Evolutionary conservation across 2,329 filamentous ascomycete species (phyloP).

Genomic region (Malbranchea zuffiana): DNA sequence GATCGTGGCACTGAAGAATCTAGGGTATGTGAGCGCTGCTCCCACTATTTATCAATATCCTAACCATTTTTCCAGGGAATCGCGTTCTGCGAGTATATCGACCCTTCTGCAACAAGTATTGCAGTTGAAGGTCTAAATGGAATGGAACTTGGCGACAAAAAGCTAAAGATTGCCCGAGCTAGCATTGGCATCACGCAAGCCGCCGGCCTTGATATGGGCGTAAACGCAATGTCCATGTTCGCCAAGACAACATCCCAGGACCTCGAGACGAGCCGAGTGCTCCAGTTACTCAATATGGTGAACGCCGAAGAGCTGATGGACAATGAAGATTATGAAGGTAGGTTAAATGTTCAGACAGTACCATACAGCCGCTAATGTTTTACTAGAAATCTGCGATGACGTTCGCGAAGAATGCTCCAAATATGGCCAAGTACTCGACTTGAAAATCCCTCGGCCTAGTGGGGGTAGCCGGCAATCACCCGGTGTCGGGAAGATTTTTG

Average conservation of each 20-base stretch:
- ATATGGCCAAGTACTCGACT: constrained; percentile 70
- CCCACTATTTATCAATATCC: neutral
- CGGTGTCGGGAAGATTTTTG: constrained; percentile 93
- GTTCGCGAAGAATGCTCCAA: constrained; percentile 88
- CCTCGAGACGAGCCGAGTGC: constrained; percentile 67
- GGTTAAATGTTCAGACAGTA: constrained; percentile 17
- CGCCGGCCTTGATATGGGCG: constrained; percentile 82
- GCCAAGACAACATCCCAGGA: constrained; percentile 76
- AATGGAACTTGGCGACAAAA: constrained; percentile 82
- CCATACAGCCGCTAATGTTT: neutral
- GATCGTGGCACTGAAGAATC: constrained; percentile 78
- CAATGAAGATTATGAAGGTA: constrained; percentile 89
- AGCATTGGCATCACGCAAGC: constrained; percentile 93
- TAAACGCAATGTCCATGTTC: constrained; percentile 96
- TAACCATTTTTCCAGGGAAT: constrained; percentile 56
- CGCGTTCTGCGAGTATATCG: constrained; percentile 89
- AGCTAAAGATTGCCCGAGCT: constrained; percentile 75
- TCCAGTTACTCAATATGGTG: constrained; percentile 97
- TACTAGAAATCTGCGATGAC: constrained; percentile 85
- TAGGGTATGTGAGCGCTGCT: constrained; percentile 47
- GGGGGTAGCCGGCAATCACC: constrained; percentile 73
- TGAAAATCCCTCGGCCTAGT: constrained; percentile 84
- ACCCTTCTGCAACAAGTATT: constrained; percentile 62
- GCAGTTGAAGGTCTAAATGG: constrained; percentile 85
- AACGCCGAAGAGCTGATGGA: constrained; percentile 91